Base-by-base conservation (phyloP, 345 rosid genomes). In the Salix arbutifolia region DNA sequence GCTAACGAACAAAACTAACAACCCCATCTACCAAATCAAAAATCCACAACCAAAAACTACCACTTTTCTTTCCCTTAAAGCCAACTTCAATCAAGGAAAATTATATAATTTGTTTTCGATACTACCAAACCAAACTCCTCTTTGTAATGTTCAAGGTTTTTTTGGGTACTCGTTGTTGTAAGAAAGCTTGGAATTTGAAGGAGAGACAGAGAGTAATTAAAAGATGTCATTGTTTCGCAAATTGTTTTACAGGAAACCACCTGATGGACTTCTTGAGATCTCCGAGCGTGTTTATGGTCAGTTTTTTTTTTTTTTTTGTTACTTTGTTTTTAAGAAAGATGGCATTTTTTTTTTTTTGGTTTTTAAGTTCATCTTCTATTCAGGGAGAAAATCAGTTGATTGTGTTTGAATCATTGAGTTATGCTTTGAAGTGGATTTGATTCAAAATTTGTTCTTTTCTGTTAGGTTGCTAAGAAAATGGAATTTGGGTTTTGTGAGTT, bases 211-310 rank as follows among this genome's bases (percentile, higher is more conserved):
- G 56, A 8, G 23, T 53, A 9, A 53, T 21, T 8, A 21, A 37
- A 38, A 83, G 69, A 95, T 95, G 99, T 91, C 97, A 61, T 83
- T 93, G 86, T 85, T 95, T 82, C 92, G 95, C 14, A 95, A 89
- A 84, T 79, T 95, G 67, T 95, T 95, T 78, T 90, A 88, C 78
- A 82, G 85, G 82, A 93, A 93, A 78, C 99, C 97, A 5, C 98
- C 99, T 33, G 98, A 95, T 73, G 98, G 99, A 5, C 85, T 95
- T 77, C 91, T 95, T 69, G 98, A 95, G 96, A 90, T 95, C 76
- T 90, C 88, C 67, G 98, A 95, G 80, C 84, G 90, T 75, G 91
- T 93, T 68, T 95, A 86, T 83, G 97, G 98, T 95, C 60, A 65
- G 83, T 83, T 76, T 72, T 67, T 52, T n/a, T 33, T 62, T 71